Percentiles rank a stretch among this genome's conserved stretches.
Conservation (phyloP, 345 rosid species). For the Ailanthus altissimus region DNA sequence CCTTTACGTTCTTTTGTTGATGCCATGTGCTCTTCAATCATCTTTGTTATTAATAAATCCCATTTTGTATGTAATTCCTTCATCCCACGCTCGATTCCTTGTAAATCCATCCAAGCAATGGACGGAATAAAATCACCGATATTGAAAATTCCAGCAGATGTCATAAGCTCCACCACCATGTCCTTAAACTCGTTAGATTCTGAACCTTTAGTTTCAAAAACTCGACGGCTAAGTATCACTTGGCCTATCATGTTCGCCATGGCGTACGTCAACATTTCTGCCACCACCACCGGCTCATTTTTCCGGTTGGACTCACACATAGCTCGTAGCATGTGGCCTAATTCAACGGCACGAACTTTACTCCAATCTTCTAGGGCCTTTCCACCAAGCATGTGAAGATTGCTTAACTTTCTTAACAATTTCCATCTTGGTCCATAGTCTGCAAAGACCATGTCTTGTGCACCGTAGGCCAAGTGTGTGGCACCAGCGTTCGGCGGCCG, state of each 20-base stretch:
- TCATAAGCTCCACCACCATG: conserved; percentile 69
- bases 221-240: conserved; percentile 45
- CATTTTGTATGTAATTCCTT: conserved; percentile 49
- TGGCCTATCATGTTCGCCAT: conserved; percentile 64
- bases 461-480: conserved; percentile 51
- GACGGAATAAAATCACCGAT: conserved; percentile 61
- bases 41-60: conserved; percentile 44
- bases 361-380: conserved; percentile 60
- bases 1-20: conserved; percentile 34
- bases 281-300: conserved; percentile 38
- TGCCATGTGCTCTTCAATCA: conserved; percentile 50
- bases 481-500: conserved; percentile 56
- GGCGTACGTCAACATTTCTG: conserved; percentile 50
- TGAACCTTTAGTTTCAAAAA: conserved; percentile 45
- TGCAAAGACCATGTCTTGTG: conserved; percentile 67
- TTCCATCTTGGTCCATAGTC: conserved; percentile 60
- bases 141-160: conserved; percentile 48
- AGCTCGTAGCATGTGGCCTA: conserved; percentile 52
- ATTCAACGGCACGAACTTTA: conserved; percentile 32
- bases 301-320: conserved; percentile 34
- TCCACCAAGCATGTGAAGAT: conserved; percentile 59
- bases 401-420: conserved; percentile 56
- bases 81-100: conserved; percentile 59
- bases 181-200: conserved; percentile 57
- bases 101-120: conserved; percentile 66